Conservation (phyloP, 371 early-diverging fungal genomes). For the Mucor irregularis region DNA sequence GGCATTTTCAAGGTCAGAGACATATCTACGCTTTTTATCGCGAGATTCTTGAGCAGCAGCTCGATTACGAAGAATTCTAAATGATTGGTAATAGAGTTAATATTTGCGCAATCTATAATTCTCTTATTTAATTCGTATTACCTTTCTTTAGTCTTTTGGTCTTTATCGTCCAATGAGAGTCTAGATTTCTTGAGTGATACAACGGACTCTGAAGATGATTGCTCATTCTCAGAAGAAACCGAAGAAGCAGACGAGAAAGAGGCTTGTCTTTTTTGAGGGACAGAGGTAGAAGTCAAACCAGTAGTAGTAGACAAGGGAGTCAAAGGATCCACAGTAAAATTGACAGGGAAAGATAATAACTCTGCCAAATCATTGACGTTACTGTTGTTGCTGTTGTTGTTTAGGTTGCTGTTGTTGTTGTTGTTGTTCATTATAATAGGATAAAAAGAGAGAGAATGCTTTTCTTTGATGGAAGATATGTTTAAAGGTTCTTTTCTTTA, state of each 20-base stretch:
- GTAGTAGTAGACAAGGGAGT: conserved; percentile 8
- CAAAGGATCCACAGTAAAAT: conserved; percentile 36
- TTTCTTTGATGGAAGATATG: no score
- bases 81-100: not conserved
- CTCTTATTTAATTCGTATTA: not conserved
- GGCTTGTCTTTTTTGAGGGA: conserved; percentile 15
- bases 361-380: conserved; percentile 19
- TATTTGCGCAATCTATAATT: not conserved
- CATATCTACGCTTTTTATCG: conserved; percentile 83
- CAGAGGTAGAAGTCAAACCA: not conserved
- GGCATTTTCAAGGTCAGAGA: conserved; percentile 72
- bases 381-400: conserved; percentile 12
- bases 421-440: not conserved
- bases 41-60: conserved; percentile 89
- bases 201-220: conserved; percentile 10
- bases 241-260: conserved; percentile 14
- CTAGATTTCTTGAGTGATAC: conserved; percentile 29
- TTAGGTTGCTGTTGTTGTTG: conserved; percentile 5
- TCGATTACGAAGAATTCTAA: conserved; percentile 83
- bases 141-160: conserved; percentile 52
- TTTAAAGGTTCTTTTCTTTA: no score
- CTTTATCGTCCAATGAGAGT: conserved; percentile 44
- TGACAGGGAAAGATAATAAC: conserved; percentile 30
- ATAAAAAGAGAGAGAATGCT: not conserved
- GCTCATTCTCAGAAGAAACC: conserved; percentile 10